These are phyloP conservation scores for Alnus glutinosa DNA, from an alignment of 306 rosid genomes.

Conservation along the genomic window DNA sequence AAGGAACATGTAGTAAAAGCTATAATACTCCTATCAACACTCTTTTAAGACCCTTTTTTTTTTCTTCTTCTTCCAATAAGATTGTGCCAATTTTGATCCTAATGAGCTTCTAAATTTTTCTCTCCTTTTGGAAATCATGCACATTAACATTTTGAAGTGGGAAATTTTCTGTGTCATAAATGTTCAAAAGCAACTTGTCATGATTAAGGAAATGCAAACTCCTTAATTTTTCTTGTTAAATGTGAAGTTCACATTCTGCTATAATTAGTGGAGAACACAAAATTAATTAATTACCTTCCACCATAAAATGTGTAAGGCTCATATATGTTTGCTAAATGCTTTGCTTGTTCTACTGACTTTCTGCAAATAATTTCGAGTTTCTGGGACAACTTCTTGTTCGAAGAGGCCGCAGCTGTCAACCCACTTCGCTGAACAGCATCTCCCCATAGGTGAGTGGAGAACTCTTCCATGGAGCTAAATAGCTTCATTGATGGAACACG, in stretches of 20 bases:
- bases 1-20: too few species aligned
- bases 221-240: too few species aligned
- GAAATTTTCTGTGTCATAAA: neutral
- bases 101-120: neutral
- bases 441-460: constrained; percentile 76
- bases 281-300: constrained; percentile 67
- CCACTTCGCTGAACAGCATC: constrained; percentile 65
- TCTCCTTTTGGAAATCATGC: neutral
- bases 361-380: constrained; percentile 66
- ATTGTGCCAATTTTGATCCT: neutral
- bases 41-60: too few species aligned
- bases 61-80: neutral
- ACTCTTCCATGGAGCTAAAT: constrained; percentile 78
- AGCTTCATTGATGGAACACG: constrained; percentile 77
- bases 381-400: constrained; percentile 54
- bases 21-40: too few species aligned
- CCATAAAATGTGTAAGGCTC: constrained; percentile 89
- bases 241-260: too few species aligned
- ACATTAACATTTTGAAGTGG: neutral
- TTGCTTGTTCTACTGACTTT: constrained; percentile 89
- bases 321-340: constrained; percentile 81
- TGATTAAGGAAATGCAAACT: too few species aligned
- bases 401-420: constrained; percentile 47
- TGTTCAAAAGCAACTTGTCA: too few species aligned
- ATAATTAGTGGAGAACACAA: too few species aligned